These are phyloP conservation scores for Phylloboletellus chloephorus DNA, from an alignment of 1,284 basidiomycete species.

Conservation along the genomic window DNA sequence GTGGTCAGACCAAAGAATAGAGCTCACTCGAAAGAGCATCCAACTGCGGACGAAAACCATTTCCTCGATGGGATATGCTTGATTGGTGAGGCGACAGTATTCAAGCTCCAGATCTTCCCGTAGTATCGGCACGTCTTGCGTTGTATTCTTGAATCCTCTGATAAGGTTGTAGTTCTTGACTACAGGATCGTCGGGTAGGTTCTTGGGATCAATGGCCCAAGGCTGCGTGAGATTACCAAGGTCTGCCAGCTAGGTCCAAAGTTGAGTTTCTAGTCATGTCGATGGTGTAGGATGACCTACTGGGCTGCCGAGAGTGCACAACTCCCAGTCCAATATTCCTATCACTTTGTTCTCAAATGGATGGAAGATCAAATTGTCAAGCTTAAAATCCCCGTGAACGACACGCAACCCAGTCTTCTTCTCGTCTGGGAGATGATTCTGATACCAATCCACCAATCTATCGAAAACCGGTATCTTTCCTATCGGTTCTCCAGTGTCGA, in stretches of 20 bases:
- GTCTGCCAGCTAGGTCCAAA: conserved; percentile 68
- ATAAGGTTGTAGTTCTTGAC: conserved; percentile 22
- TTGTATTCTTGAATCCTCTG: conserved; percentile 60
- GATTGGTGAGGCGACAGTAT: conserved; percentile 60
- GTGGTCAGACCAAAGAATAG: background rate
- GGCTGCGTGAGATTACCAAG: conserved; percentile 86
- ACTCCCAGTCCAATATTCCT: conserved; percentile 94
- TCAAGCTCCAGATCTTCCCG: conserved; percentile 71
- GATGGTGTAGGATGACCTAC: conserved; percentile 36
- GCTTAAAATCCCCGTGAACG: conserved; percentile 95
- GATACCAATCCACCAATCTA: conserved; percentile 76
- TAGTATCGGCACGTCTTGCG: conserved; percentile 56
- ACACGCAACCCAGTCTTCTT: conserved; percentile 68
- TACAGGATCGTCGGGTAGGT: conserved; percentile 30
- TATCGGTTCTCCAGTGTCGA: conserved; percentile 54
- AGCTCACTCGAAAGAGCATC: conserved; percentile 78
- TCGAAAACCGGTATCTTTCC: conserved; percentile 71
- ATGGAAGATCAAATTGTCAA: conserved; percentile 95
- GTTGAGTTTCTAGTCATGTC: conserved; percentile 5
- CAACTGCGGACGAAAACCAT: conserved; percentile 81
- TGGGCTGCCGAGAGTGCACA: conserved; percentile 87
- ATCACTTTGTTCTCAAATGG: conserved; percentile 89
- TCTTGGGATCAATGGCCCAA: conserved; percentile 61
- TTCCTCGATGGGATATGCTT: conserved; percentile 66
- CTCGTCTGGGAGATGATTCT: conserved; percentile 67